These are phyloP conservation scores for Eragrostis curvula DNA, from an alignment of 176 grass and related monocot species.

Conservation along the genomic window DNA sequence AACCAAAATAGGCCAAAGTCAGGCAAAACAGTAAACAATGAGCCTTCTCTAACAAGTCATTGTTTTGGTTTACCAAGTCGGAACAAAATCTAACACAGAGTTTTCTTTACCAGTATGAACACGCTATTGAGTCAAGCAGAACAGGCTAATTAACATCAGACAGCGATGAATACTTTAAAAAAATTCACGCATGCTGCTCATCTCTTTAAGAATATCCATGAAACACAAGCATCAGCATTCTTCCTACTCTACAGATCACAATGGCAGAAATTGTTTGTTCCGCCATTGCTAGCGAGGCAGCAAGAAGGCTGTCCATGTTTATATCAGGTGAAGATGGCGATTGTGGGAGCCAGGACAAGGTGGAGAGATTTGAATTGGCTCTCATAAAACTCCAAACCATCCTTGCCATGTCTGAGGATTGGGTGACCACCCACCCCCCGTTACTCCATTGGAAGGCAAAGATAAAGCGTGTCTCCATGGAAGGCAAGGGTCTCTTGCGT, in stretches of 20 bases:
- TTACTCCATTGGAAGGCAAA: slow-evolving; percentile 27
- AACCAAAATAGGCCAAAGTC: too few species aligned
- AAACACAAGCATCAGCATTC: neutral
- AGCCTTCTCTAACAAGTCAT: too few species aligned
- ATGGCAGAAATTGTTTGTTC: slow-evolving; percentile 28
- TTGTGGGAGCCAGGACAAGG: neutral
- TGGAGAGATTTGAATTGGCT: slow-evolving; percentile 9
- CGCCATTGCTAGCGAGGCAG: neutral
- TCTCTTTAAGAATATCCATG: neutral
- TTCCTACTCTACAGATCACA: neutral
- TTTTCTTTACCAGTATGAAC: neutral
- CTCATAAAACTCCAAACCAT: slow-evolving; percentile 18
- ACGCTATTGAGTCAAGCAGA: neutral
- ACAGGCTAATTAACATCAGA: neutral
- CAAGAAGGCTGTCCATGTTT: neutral
- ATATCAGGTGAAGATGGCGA: slow-evolving; percentile 4
- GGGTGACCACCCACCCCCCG: neutral
- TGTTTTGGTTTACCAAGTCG: too few species aligned
- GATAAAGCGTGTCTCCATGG: slow-evolving; percentile 22
- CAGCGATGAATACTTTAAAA: neutral
- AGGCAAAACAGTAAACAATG: too few species aligned
- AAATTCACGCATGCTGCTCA: neutral
- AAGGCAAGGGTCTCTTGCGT: slow-evolving; percentile 21
- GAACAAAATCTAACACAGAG: neutral
- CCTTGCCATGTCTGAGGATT: slow-evolving; percentile 12